Base-by-base conservation (phyloP, 2,329 filamentous ascomycete genomes). In the Paecilomyces sp. region DNA sequence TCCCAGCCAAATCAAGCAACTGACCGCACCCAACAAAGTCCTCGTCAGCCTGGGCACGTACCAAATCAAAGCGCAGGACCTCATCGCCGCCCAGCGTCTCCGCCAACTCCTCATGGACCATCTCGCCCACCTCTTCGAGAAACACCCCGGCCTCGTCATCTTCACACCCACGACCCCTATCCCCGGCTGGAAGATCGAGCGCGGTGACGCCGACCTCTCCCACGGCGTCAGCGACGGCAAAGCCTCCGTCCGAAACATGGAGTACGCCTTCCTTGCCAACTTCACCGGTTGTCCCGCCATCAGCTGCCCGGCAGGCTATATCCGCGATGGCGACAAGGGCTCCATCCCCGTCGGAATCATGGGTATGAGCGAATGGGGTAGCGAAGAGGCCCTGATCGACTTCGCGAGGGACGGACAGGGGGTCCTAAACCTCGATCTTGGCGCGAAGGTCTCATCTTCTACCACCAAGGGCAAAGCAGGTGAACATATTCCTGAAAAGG, bases 251-350 rank as follows among this genome's bases (percentile, higher is more conserved):
- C 80, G 83, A 28, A 90, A 85, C 69, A 96, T 96, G 91, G 85
- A 88, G 73, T 96, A 91, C 74, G 86, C 90, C 15, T 96, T 89
- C 83, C 75, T 96, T 36, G 89, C 92, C 6, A 97, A 97, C 74
- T 87, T 91, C 66, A 85, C 82, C 0, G 92, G 92, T 0, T 87
- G 87, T 55, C 92, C 92, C 0, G 86, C 90, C 1, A 83, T 95
- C 12, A 86, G 80, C 54, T 86, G 85, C 36, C 91, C 92, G 0
- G 86, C 90, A 11, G 92, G 90, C 0, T 96, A 92, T 74, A 82
- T 79, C 5, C 54, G 62, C 1, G 77, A 84, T 28, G 64, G 69
- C 24, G 33, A 60, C 50, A 5, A 61, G 63, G 1, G 71, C 84
- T 1, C 82, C 81, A 0, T 47, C 41, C 41, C 41, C 41, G 73